phyloP scores from a whole-genome alignment of 2,329 filamentous ascomycete genomes.

The Atkinsonella hypoxylon region DNA sequence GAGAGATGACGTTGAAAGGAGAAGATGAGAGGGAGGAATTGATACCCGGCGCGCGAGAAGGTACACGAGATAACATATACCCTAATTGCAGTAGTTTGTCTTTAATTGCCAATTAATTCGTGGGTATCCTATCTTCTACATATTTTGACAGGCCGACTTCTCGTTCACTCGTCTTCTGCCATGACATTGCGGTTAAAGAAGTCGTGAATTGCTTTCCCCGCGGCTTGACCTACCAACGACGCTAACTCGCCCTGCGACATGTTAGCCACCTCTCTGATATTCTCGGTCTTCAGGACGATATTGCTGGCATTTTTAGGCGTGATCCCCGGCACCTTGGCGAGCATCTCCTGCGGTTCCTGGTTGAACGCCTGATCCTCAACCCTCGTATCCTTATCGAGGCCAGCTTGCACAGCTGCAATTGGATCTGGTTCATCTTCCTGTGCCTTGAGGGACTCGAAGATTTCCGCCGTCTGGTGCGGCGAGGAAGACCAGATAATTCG shows the following conservation, averaged over 20 bases:
- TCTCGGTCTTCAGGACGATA: constrained; percentile 61
- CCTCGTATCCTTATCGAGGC: constrained; percentile 46
- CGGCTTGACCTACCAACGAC: constrained; percentile 64
- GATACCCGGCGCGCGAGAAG: constrained; percentile 1
- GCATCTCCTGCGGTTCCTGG: constrained; percentile 79
- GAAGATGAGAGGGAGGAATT: not conserved
- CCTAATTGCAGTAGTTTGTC: not conserved
- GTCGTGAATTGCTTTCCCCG: constrained; percentile 56
- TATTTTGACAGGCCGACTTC: not conserved
- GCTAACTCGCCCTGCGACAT: constrained; percentile 64
- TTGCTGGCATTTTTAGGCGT: constrained; percentile 65
- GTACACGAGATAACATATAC: constrained; percentile 5
- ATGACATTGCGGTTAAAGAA: constrained; percentile 66
- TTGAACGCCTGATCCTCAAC: constrained; percentile 65
- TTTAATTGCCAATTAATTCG: not conserved
- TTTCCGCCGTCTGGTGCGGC: constrained; percentile 93
- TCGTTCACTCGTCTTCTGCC: constrained; percentile 31
- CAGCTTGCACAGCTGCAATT: constrained; percentile 70
- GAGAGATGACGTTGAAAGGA: not conserved
- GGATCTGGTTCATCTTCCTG: constrained; percentile 86
- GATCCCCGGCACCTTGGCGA: constrained; percentile 73
- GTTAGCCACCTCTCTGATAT: constrained; percentile 73
- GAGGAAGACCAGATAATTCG: constrained; percentile 89
- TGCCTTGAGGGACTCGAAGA: constrained; percentile 87
- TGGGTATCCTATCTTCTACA: constrained; percentile 6